Percentiles rank a stretch among this genome's conserved stretches.
Conservation (phyloP, 305 asterid species). For the Fraxinus albicans region DNA sequence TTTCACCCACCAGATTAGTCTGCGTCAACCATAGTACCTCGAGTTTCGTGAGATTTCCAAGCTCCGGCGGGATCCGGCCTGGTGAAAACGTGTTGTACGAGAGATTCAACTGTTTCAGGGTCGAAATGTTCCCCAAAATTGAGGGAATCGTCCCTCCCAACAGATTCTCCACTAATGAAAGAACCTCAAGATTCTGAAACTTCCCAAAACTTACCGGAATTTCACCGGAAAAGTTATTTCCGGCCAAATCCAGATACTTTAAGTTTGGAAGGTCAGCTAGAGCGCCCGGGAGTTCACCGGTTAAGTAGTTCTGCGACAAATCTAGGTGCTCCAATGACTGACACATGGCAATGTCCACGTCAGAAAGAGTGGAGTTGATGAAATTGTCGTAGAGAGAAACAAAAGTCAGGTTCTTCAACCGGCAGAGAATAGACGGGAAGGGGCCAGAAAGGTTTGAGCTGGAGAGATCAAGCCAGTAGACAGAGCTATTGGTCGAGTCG, state of each 20-base stretch:
- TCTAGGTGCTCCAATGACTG: constrained; percentile 66
- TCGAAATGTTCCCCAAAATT: constrained; percentile 65
- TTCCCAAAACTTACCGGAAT: constrained; percentile 70
- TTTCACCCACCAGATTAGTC: constrained; percentile 65
- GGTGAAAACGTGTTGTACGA: constrained; percentile 78
- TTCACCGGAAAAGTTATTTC: constrained; percentile 82
- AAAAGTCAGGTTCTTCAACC: constrained; percentile 42
- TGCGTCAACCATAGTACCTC: constrained; percentile 92
- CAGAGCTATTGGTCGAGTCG: constrained; percentile 43
- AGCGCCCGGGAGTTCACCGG: constrained; percentile 56
- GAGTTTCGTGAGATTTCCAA: constrained; percentile 66
- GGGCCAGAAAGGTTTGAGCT: constrained; percentile 77
- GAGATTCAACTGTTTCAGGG: constrained; percentile 76
- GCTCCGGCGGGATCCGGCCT: constrained; percentile 80
- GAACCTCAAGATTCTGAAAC: constrained; percentile 73
- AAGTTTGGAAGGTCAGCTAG: constrained; percentile 57
- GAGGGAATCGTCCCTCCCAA: constrained; percentile 70
- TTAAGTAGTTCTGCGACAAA: constrained; percentile 69
- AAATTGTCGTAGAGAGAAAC: constrained; percentile 69
- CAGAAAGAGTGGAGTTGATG: constrained; percentile 58
- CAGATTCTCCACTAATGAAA: constrained; percentile 71
- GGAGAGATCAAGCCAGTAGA: constrained; percentile 67
- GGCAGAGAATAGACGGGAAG: constrained; percentile 72
- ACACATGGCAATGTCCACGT: constrained; percentile 44
- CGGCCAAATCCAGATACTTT: constrained; percentile 70